Base-by-base conservation (phyloP, 2,329 filamentous ascomycete species). In the Colletotrichum godetiae region DNA sequence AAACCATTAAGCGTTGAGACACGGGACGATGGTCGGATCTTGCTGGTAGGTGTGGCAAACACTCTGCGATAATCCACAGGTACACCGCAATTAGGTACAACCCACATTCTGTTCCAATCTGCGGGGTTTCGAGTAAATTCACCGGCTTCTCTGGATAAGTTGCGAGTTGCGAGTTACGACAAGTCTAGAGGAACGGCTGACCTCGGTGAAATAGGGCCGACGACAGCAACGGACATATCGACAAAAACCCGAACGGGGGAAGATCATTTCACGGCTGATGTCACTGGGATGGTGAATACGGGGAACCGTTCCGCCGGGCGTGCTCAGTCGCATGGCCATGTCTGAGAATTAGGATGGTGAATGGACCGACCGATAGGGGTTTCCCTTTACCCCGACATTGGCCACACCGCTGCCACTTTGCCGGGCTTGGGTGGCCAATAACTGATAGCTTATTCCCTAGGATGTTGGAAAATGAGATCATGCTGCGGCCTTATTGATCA, bases 241-340 rank as follows among this genome's bases (percentile, higher is more conserved):
- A 24, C 15, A 49, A 46, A 60, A 27, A 12, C 42, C 56, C 22
- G 27, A 27, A 31, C 35, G 61, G 29, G 56, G 46, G 19, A 33
- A 19, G 35, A 60, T 37, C 37, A n/a, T 49, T 56, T 55, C 35
- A 65, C 53, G 65, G 31, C 64, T 69, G 57, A 69, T 69, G 73
- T 69, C 64, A 73, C 69, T 22, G 31, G 29, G 53, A 72, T 55
- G 22, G 49, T 59, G 49, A 62, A 31, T 19, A 68, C 65, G 65
- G 69, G 64, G 69, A 73, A 65, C 58, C 64, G 53, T 68, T 72
- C 68, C 63, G 69, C 68, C 33, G 59, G 57, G 68, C 55, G 46
- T 64, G 63, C 63, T 55, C 53, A 49, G 59, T 64, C 33, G 59
- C 66, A 55, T 62, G 53, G 66, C 33, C 57, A 53, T 69, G 66